Base-by-base conservation (phyloP, 2,329 filamentous ascomycete species). In the Arthrobotrys conoides region DNA sequence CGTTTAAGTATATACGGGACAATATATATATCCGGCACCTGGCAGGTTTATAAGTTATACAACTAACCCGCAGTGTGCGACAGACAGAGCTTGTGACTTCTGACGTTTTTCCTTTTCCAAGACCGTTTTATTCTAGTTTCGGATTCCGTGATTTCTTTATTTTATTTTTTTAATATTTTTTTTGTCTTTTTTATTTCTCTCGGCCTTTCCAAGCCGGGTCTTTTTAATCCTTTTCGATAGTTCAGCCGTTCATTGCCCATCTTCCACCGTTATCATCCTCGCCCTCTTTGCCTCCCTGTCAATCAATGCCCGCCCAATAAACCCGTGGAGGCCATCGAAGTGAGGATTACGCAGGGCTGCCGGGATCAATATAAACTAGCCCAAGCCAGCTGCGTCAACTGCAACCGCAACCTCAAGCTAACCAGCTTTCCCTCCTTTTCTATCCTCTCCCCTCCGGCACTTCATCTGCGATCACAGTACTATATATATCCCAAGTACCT, bases 281-380 rank as follows among this genome's bases (percentile, higher is more conserved):
- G 6, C n/a, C 9, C 36, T 18, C 20, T 59, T 59, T 59, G 53
- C 53, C 57, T 41, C 57, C 53, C 53, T 59, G 16, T 18, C 27
- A 5, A 6, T 18, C 27, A 5, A 38, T 41, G 18, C 14, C n/a
- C 30, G 12, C 36, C 14, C n/a, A 38, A 18, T 38, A n/a, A 30
- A 10, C 30, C 14, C 14, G 30, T 59, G 24, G 53, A 41, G 33
- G 10, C 66, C 22, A 24, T 27, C 48, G 33, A 61, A 33, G 55
- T 27, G 48, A 55, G 46, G 49, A 68, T 68, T 51, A 68, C 65
- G 65, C 66, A 69, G 66, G 51, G 51, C 66, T 69, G 18, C 66
- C 51, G 27, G 66, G 66, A 30, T 69, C 46, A 24, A 24, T 53
- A 53, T 51, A 38, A 51, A 68, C 49, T 67, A 51, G 14, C 48